Conservation (phyloP, 441 rosid genomes). For the Arabidopsis hybrid region DNA sequence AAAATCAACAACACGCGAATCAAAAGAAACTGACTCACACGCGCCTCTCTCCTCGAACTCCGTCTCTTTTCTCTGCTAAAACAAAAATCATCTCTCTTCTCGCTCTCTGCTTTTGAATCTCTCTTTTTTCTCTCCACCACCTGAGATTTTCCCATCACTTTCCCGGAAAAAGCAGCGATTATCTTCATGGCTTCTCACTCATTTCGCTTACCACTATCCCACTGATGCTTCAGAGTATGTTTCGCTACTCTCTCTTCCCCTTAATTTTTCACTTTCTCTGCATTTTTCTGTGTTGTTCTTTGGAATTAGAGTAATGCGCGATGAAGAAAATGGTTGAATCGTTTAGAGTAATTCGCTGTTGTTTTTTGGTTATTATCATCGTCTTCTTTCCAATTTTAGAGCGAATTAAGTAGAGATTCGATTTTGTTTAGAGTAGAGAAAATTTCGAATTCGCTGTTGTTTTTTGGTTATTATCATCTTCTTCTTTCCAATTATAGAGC, state of each 20-base stretch:
- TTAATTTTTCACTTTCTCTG: neutral
- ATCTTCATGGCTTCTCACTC: conserved; percentile 18
- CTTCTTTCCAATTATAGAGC: too few relatives aligned
- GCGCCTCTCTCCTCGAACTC: conserved; percentile 38
- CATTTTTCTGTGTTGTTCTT: neutral
- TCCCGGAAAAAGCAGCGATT: neutral
- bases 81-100: conserved; percentile 12
- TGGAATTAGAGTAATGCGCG: neutral
- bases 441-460: too few relatives aligned
- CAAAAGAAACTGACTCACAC: conserved; percentile 37
- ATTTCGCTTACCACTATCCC: conserved; percentile 11
- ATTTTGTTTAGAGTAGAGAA: neutral
- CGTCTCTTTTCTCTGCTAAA: conserved; percentile 14
- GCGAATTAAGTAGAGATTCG: neutral
- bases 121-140: conserved; percentile 5
- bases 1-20: conserved; percentile 30
- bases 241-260: conserved; percentile 14
- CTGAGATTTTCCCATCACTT: neutral
- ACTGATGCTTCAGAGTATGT: conserved; percentile 28
- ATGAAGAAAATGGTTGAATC: neutral
- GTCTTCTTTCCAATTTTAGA: conserved; percentile 5
- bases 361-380: neutral
- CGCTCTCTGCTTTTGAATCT: conserved; percentile 1
- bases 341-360: neutral
- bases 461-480: too few relatives aligned